Percentiles rank a stretch among this genome's conserved stretches.
Evolutionary conservation across 495 filamentous ascomycete genomes (phyloP).

Genomic region (Lichenothelia convexa): DNA sequence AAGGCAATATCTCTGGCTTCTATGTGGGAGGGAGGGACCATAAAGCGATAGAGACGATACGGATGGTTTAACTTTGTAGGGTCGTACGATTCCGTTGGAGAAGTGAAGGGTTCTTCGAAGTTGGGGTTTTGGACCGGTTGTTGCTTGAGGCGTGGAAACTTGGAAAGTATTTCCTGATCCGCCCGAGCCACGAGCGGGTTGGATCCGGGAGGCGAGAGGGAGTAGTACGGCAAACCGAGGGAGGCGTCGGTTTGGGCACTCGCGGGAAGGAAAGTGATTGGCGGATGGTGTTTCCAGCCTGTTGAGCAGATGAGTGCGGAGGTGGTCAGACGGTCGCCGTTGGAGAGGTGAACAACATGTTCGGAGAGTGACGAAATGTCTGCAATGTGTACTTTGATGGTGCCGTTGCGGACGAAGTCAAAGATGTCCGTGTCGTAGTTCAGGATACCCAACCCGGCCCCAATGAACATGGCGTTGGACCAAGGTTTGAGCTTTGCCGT

Average conservation of each 20-base stretch:
- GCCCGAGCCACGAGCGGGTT: constrained; percentile 21
- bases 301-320: constrained; percentile 45
- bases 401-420: constrained; percentile 23
- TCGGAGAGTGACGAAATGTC: constrained; percentile 36
- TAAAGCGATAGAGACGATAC: constrained; percentile 16
- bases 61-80: too few relatives aligned
- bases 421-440: constrained; percentile 5
- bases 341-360: constrained; percentile 34
- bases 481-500: constrained; percentile 46
- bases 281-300: constrained; percentile 29
- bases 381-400: constrained; percentile 40
- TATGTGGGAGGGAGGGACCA: constrained; percentile 13
- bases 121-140: constrained; percentile 21
- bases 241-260: constrained; percentile 1
- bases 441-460: constrained; percentile 1
- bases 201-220: not conserved
- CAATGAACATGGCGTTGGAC: constrained; percentile 40
- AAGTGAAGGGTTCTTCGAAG: constrained; percentile 7
- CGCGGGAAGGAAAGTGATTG: constrained; percentile 43
- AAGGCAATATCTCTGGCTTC: constrained; percentile 12
- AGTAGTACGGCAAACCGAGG: constrained; percentile 10
- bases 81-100: not conserved
- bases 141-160: constrained; percentile 42
- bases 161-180: constrained; percentile 45
- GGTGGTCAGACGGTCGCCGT: constrained; percentile 33